These are phyloP conservation scores for Camelina neglecta DNA, from an alignment of 345 rosid genomes.

Conservation along the genomic window DNA sequence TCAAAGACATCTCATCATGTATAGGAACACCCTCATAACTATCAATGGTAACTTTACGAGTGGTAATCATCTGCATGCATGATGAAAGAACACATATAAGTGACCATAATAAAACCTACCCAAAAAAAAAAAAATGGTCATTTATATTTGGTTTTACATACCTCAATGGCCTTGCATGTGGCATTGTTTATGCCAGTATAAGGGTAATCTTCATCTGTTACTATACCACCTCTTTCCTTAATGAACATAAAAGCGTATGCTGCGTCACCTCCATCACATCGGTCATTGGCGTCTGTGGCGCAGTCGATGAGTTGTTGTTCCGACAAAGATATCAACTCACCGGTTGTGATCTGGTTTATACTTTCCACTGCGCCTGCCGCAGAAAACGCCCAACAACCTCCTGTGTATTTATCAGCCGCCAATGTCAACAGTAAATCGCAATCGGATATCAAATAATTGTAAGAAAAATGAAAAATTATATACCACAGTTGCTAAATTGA, in stretches of 20 bases:
- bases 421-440: background rate
- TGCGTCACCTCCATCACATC: slow-evolving; percentile 69
- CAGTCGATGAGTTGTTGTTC: slow-evolving; percentile 80
- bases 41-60: slow-evolving; percentile 63
- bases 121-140: background rate
- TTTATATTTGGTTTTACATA: slow-evolving; percentile 28
- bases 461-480: background rate
- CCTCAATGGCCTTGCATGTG: slow-evolving; percentile 57
- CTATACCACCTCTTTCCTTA: slow-evolving; percentile 60
- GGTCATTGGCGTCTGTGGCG: slow-evolving; percentile 47
- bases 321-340: slow-evolving; percentile 56
- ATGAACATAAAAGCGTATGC: slow-evolving; percentile 64
- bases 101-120: background rate
- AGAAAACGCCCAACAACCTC: slow-evolving; percentile 80
- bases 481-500: no score
- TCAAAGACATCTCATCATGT: slow-evolving; percentile 62
- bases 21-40: slow-evolving; percentile 62
- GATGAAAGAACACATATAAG: background rate
- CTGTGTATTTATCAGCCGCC: slow-evolving; percentile 21
- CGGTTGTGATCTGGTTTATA: slow-evolving; percentile 62
- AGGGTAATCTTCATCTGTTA: slow-evolving; percentile 61
- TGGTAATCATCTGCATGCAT: slow-evolving; percentile 52
- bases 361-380: slow-evolving; percentile 70
- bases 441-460: background rate
- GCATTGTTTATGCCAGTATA: slow-evolving; percentile 47